Evolutionary conservation across 495 filamentous ascomycete genomes (phyloP).

Genomic region (Penicillium mononematosum): DNA sequence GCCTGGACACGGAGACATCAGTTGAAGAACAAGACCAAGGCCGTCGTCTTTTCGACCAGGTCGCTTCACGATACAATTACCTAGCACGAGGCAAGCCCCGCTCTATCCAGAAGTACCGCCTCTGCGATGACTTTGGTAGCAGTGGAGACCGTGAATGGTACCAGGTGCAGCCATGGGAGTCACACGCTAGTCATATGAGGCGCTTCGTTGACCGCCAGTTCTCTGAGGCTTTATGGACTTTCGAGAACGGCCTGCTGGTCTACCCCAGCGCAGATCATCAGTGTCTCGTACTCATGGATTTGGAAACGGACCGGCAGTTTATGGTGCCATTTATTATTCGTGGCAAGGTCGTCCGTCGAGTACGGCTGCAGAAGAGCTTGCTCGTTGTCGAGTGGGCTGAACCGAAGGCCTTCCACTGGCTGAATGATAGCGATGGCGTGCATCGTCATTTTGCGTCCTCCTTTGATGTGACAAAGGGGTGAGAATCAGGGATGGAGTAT

Average conservation of each 20-base stretch:
- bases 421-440: constrained; percentile 56
- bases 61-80: constrained; percentile 57
- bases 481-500: constrained; percentile 44
- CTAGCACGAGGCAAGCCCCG: constrained; percentile 50
- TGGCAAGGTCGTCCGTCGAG: constrained; percentile 56
- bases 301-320: constrained; percentile 43
- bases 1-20: constrained; percentile 14
- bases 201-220: constrained; percentile 48
- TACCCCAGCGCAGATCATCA: constrained; percentile 48
- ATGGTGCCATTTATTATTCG: constrained; percentile 55
- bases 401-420: constrained; percentile 53
- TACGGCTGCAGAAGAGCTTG: constrained; percentile 55
- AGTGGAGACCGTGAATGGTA: constrained; percentile 42
- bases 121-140: constrained; percentile 38
- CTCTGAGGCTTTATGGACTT: constrained; percentile 59
- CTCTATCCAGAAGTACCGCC: constrained; percentile 45
- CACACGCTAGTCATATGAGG: constrained; percentile 45
- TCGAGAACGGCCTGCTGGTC: constrained; percentile 59
- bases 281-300: constrained; percentile 54
- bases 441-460: constrained; percentile 66
- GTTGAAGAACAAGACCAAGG: constrained; percentile 26
- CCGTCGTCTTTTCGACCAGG: constrained; percentile 49
- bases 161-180: constrained; percentile 57
- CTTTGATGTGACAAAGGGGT: constrained; percentile 47
- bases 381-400: constrained; percentile 69